phyloP scores from a whole-genome alignment of 2,329 filamentous ascomycete genomes.

The Metarhizium robertsii region DNA sequence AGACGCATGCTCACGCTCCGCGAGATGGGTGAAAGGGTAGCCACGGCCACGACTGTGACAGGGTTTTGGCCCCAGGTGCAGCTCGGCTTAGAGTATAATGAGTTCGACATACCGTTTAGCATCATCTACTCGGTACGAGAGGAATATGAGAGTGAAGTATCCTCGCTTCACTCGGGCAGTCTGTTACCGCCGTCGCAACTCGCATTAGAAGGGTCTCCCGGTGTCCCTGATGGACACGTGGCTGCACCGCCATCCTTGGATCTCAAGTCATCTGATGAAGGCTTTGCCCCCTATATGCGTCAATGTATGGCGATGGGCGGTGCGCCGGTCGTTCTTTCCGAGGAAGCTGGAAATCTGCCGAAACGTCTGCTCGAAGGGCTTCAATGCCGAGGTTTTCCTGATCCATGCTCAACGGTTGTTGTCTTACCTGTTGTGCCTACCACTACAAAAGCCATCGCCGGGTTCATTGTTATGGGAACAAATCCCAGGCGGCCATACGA shows the following conservation, averaged over 20 bases:
- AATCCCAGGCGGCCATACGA: constrained; percentile 75
- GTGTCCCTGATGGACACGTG: constrained; percentile 55
- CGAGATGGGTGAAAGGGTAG: constrained; percentile 68
- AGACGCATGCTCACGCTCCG: constrained; percentile 69
- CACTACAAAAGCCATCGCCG: constrained; percentile 57
- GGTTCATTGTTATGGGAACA: constrained; percentile 69
- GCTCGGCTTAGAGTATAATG: constrained; percentile 62
- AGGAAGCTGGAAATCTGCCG: constrained; percentile 58
- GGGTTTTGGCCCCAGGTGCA: constrained; percentile 66
- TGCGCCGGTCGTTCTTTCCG: constrained; percentile 57
- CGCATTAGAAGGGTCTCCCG: constrained; percentile 62
- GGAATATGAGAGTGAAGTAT: constrained; percentile 60
- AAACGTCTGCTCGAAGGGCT: constrained; percentile 55
- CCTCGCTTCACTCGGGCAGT: constrained; percentile 62
- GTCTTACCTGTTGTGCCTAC: constrained; percentile 74
- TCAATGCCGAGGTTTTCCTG: constrained; percentile 60
- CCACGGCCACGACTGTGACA: constrained; percentile 61
- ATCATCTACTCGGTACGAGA: constrained; percentile 69
- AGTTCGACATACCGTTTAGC: constrained; percentile 66
- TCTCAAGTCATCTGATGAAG: constrained; percentile 57
- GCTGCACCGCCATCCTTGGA: constrained; percentile 56
- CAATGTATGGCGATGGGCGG: constrained; percentile 61
- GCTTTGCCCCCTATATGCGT: constrained; percentile 67
- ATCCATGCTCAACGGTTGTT: constrained; percentile 61
- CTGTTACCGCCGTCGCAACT: constrained; percentile 52